phyloP scores from a whole-genome alignment of 768 basidiomycete genomes.

The Porphyrellus cyaneotinctus region DNA sequence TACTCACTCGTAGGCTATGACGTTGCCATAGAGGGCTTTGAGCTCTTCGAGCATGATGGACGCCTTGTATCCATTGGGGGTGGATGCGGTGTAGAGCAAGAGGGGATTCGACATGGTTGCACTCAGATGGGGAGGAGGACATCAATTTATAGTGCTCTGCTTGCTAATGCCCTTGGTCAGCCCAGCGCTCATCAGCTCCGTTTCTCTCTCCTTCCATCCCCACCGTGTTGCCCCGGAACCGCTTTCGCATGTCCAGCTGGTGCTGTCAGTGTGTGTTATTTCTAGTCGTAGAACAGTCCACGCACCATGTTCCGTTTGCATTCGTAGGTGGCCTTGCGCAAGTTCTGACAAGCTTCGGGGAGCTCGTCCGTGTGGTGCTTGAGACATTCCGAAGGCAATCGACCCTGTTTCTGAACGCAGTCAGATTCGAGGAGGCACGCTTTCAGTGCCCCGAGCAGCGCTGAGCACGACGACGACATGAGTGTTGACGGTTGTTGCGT shows the following conservation, averaged over 20 bases:
- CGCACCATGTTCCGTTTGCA: constrained; percentile 89
- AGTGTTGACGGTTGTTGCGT: constrained; percentile 9
- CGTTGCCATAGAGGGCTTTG: constrained; percentile 45
- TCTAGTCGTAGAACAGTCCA: too few species aligned
- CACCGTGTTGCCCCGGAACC: constrained; percentile 70
- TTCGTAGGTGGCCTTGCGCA: constrained; percentile 81
- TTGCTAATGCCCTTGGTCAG: constrained; percentile 23
- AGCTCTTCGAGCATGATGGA: constrained; percentile 64
- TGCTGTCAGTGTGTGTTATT: not conserved
- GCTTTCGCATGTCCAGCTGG: constrained; percentile 81
- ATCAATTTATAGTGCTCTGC: constrained; percentile 11
- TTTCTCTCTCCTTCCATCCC: constrained; percentile 40
- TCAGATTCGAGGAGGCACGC: constrained; percentile 82
- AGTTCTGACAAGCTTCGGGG: constrained; percentile 73
- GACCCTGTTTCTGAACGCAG: constrained; percentile 76
- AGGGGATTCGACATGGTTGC: constrained; percentile 24
- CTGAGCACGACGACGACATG: constrained; percentile 82
- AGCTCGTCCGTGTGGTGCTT: constrained; percentile 69
- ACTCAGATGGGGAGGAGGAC: not conserved
- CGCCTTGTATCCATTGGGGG: constrained; percentile 54
- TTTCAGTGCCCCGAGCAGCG: constrained; percentile 72
- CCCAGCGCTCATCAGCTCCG: not conserved
- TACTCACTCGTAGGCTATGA: constrained; percentile 48
- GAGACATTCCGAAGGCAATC: constrained; percentile 83
- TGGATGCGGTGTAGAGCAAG: constrained; percentile 38